Evolutionary conservation across 2,329 filamentous ascomycete genomes (phyloP).

Genomic region (Sclerotinia sclerotiorum): DNA sequence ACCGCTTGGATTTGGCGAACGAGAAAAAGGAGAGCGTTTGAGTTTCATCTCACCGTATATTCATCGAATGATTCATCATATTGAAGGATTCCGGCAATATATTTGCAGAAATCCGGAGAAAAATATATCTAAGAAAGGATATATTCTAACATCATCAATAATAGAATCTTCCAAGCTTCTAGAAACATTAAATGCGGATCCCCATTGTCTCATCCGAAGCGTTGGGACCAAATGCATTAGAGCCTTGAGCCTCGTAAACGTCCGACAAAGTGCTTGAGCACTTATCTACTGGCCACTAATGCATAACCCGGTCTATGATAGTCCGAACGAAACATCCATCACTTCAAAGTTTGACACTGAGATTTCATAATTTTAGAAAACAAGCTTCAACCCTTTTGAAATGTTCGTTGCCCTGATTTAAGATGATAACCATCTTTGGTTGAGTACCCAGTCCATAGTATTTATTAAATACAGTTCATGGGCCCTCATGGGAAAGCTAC

Average conservation of each 20-base stretch:
- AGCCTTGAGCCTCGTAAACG: slow-evolving; percentile 17
- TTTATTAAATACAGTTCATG: slow-evolving; percentile 8
- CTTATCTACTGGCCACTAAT: background rate
- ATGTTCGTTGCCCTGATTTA: background rate
- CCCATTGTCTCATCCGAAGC: slow-evolving; percentile 18
- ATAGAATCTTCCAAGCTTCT: slow-evolving; percentile 15
- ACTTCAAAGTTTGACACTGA: slow-evolving; percentile 4
- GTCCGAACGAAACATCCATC: slow-evolving; percentile 20
- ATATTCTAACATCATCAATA: slow-evolving; percentile 6
- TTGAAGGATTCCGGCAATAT: background rate
- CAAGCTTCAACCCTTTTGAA: slow-evolving; percentile 16
- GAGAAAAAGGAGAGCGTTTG: slow-evolving; percentile 4
- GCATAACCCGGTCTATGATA: slow-evolving; percentile 9
- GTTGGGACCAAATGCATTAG: slow-evolving; percentile 18
- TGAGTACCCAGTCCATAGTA: background rate
- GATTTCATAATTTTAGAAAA: slow-evolving; percentile 13
- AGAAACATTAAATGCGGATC: slow-evolving; percentile 24
- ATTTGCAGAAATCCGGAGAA: background rate
- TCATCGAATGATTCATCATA: background rate
- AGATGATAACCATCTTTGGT: background rate
- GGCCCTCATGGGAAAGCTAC: background rate
- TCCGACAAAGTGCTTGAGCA: slow-evolving; percentile 5
- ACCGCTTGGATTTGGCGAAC: slow-evolving; percentile 16
- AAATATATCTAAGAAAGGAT: background rate
- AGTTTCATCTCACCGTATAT: slow-evolving; percentile 17